phyloP scores from a whole-genome alignment of 805 yeast species.

The Hagleromyces aurorensis region DNA sequence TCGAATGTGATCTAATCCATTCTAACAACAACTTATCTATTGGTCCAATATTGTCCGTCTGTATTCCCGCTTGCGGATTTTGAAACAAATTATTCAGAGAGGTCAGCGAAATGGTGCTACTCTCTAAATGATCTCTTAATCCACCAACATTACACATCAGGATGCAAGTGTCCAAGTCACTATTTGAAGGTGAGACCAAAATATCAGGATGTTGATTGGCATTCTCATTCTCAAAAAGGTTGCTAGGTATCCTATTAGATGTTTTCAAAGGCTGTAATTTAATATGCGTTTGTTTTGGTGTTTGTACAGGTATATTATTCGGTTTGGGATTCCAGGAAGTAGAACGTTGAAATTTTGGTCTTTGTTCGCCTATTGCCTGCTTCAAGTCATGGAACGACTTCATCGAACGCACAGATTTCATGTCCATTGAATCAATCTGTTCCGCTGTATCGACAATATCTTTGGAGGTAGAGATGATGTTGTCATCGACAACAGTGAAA shows the following conservation, averaged over 20 bases:
- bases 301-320: background rate
- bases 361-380: slow-evolving; percentile 4
- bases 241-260: slow-evolving; percentile 1
- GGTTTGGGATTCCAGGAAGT: background rate
- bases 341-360: slow-evolving; percentile 1
- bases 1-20: slow-evolving; percentile 22
- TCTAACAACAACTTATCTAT: slow-evolving; percentile 22
- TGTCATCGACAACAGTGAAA: slow-evolving; percentile 24
- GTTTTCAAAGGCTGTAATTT: slow-evolving; percentile 3
- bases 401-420: slow-evolving; percentile 11
- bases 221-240: slow-evolving; percentile 5
- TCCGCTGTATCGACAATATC: slow-evolving; percentile 16
- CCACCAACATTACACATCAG: slow-evolving; percentile 31
- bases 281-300: slow-evolving; percentile 2
- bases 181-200: slow-evolving; percentile 9
- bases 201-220: slow-evolving; percentile 20
- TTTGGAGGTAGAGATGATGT: slow-evolving; percentile 20
- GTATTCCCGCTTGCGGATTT: background rate
- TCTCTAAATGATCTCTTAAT: slow-evolving; percentile 22
- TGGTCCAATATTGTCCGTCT: slow-evolving; percentile 6
- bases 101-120: slow-evolving; percentile 10
- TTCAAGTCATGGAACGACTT: slow-evolving; percentile 19
- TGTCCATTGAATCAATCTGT: slow-evolving; percentile 6
- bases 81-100: too few species aligned
- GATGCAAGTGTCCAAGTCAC: slow-evolving; percentile 9